Conservation (phyloP, 176 grass and related monocot species). For the Eremochloa ophiuroides region DNA sequence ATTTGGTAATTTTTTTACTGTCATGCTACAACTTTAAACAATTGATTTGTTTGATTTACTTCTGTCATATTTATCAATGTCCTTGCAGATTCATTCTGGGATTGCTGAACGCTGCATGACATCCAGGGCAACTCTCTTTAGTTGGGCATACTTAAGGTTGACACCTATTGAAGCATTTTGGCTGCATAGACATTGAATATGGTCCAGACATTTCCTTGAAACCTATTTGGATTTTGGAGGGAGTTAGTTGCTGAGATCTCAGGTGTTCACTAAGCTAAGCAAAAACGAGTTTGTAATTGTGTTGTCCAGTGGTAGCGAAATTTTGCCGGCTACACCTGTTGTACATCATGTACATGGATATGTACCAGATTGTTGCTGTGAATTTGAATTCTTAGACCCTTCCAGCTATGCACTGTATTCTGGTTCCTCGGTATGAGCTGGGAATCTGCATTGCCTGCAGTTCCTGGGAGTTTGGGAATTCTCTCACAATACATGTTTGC, state of each 20-base stretch:
- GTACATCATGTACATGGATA: background rate
- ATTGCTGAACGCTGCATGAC: background rate
- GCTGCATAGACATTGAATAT: background rate
- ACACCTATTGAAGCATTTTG: background rate
- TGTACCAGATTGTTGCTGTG: background rate
- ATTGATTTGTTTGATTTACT: background rate
- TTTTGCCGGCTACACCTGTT: background rate
- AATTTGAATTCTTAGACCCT: background rate
- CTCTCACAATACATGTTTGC: background rate
- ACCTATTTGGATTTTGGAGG: background rate
- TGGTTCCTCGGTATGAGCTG: background rate
- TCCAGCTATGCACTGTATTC: background rate
- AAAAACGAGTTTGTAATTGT: background rate
- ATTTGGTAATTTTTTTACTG: background rate
- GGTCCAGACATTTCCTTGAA: background rate
- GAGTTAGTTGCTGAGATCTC: background rate
- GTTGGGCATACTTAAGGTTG: background rate
- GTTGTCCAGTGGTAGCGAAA: background rate
- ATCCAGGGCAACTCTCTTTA: background rate
- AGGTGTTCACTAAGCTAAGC: background rate
- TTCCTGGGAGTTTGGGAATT: background rate
- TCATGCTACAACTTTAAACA: background rate
- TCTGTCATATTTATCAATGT: background rate
- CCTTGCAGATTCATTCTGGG: slow-evolving; percentile 25
- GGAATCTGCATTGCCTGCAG: background rate